Conservation (phyloP, 345 rosid species). For the Raphanus sativus region DNA sequence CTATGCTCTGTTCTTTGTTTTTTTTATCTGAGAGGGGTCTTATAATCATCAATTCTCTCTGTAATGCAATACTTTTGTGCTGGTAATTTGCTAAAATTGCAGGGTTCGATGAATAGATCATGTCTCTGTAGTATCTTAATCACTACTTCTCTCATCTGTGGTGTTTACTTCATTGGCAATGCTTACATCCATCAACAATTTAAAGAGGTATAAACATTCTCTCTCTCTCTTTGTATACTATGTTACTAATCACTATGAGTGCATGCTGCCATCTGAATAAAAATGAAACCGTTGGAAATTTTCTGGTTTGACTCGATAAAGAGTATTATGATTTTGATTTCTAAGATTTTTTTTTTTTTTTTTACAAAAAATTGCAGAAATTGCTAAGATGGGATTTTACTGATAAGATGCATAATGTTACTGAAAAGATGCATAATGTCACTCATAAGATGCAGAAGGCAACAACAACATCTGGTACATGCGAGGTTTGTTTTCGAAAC, state of each 20-base stretch:
- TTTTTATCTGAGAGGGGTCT: background rate
- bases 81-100: conserved; percentile 8
- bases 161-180: conserved; percentile 60
- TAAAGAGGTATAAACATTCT: conserved; percentile 51
- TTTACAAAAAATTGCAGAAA: conserved; percentile 46
- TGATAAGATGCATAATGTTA: conserved; percentile 40
- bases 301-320: background rate
- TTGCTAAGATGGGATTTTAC: conserved; percentile 49
- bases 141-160: conserved; percentile 49
- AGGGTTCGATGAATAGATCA: conserved; percentile 53
- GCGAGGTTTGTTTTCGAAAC: conserved; percentile 58
- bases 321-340: background rate
- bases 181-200: conserved; percentile 49
- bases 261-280: background rate
- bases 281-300: background rate
- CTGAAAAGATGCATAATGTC: conserved; percentile 42
- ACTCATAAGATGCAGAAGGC: conserved; percentile 3
- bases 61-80: background rate
- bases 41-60: background rate
- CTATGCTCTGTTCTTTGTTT: conserved; percentile 14
- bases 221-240: background rate
- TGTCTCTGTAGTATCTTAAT: conserved; percentile 55
- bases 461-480: conserved; percentile 36
- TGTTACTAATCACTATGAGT: background rate
- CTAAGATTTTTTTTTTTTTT: background rate